phyloP scores from a whole-genome alignment of 1,284 basidiomycete genomes.

The Caloboletus firmus region DNA sequence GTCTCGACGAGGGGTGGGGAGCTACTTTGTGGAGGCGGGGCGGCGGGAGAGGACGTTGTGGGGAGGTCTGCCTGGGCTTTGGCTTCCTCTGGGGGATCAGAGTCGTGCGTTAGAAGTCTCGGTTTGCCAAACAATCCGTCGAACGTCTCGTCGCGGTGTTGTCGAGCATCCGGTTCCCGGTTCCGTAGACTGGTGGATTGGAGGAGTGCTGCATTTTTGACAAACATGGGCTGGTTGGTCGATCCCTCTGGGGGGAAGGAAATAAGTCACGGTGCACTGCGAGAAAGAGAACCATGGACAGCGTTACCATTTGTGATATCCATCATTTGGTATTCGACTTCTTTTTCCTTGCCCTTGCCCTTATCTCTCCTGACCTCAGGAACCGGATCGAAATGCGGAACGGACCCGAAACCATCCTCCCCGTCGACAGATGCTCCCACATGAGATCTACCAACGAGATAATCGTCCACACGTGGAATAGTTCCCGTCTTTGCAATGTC shows the following conservation, averaged over 20 bases:
- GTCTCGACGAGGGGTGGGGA: slow-evolving; percentile 21
- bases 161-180: neutral
- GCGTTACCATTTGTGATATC: slow-evolving; percentile 39
- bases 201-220: slow-evolving; percentile 22
- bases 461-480: slow-evolving; percentile 36
- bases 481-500: slow-evolving; percentile 48
- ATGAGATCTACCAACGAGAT: slow-evolving; percentile 19
- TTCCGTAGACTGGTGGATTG: slow-evolving; percentile 11
- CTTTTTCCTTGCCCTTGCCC: slow-evolving; percentile 36
- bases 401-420: neutral
- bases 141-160: neutral
- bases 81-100: slow-evolving; percentile 18
- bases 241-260: neutral
- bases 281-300: neutral
- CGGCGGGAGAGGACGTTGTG: slow-evolving; percentile 17
- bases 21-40: slow-evolving; percentile 32
- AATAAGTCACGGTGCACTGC: neutral
- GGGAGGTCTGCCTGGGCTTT: neutral
- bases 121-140: slow-evolving; percentile 24
- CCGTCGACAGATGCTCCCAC: neutral
- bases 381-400: neutral
- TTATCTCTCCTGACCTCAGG: slow-evolving; percentile 8
- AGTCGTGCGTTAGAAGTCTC: slow-evolving; percentile 15
- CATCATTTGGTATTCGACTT: slow-evolving; percentile 29
- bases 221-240: slow-evolving; percentile 16